These are phyloP conservation scores for Fusarium compactum DNA, from an alignment of 2,329 filamentous ascomycete species.

Conservation along the genomic window DNA sequence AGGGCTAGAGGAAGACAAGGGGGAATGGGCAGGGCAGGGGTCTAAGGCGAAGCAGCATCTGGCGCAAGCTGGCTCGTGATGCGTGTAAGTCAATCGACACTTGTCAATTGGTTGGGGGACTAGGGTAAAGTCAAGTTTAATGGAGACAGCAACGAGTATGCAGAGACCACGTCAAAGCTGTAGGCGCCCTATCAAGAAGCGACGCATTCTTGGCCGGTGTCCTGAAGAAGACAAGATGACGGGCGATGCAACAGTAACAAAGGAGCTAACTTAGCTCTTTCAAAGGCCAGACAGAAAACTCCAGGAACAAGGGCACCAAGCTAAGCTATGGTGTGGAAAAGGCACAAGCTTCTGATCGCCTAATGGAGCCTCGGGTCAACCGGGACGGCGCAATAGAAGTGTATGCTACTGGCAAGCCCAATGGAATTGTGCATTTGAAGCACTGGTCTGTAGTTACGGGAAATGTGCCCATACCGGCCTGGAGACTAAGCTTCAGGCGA, in stretches of 20 bases:
- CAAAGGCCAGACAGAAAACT: constrained; percentile 14
- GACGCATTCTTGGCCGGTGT: constrained; percentile 40
- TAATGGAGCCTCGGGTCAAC: constrained; percentile 25
- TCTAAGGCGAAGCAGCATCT: constrained; percentile 42
- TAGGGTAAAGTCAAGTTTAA: constrained; percentile 23
- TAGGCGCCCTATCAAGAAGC: constrained; percentile 20
- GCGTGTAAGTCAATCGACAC: constrained; percentile 30
- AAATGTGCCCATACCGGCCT: constrained; percentile 3
- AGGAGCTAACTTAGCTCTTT: constrained; percentile 19
- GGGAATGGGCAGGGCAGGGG: constrained; percentile 20
- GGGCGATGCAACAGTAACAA: constrained; percentile 31
- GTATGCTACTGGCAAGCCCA: constrained; percentile 9
- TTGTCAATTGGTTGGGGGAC: constrained; percentile 28
- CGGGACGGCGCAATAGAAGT: constrained; percentile 20
- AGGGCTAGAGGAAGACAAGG: constrained; percentile 29
- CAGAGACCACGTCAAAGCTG: constrained; percentile 31
- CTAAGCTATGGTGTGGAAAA: constrained; percentile 27
- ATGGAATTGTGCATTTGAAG: constrained; percentile 15
- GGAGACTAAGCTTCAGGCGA: constrained; percentile 13
- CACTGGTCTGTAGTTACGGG: background rate
- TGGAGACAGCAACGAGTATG: constrained; percentile 16
- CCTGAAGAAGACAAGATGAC: constrained; percentile 28
- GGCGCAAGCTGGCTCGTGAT: constrained; percentile 43
- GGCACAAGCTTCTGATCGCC: constrained; percentile 23
- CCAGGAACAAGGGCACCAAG: constrained; percentile 29